phyloP scores from a whole-genome alignment of 108 stramenopile genomes.

The Cylindrotheca fusiformis region DNA sequence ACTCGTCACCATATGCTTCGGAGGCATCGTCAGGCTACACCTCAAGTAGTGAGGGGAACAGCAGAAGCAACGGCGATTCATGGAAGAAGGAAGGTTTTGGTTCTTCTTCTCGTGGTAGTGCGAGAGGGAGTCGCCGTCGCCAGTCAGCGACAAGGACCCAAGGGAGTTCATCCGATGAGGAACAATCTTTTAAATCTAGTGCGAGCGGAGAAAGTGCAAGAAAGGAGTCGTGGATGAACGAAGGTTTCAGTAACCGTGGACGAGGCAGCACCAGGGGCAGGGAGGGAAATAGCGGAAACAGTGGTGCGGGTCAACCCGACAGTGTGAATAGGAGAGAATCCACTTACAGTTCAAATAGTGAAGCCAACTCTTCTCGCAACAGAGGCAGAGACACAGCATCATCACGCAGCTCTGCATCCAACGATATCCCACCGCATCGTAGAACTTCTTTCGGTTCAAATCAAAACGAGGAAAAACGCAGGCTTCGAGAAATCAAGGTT shows the following conservation, averaged over 20 bases:
- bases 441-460: constrained; percentile 43
- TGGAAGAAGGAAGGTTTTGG: constrained; percentile 58
- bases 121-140: constrained; percentile 31
- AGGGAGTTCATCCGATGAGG: background rate
- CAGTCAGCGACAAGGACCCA: background rate
- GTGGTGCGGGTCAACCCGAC: no score
- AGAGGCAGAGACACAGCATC: background rate
- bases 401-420: background rate
- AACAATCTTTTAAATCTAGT: background rate
- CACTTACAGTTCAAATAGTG: no score
- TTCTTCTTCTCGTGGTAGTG: constrained; percentile 27
- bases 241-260: background rate
- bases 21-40: background rate
- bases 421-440: constrained; percentile 69
- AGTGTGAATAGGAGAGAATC: no score
- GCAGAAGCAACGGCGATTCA: constrained; percentile 20
- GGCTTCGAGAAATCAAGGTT: constrained; percentile 75
- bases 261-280: constrained; percentile 4
- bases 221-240: background rate
- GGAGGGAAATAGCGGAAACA: background rate
- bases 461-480: constrained; percentile 54
- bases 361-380: background rate
- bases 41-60: background rate
- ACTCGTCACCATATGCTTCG: background rate
- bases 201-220: background rate